Base-by-base conservation (phyloP, 257 asterid species). In the Oldenlandia corymbosa region DNA sequence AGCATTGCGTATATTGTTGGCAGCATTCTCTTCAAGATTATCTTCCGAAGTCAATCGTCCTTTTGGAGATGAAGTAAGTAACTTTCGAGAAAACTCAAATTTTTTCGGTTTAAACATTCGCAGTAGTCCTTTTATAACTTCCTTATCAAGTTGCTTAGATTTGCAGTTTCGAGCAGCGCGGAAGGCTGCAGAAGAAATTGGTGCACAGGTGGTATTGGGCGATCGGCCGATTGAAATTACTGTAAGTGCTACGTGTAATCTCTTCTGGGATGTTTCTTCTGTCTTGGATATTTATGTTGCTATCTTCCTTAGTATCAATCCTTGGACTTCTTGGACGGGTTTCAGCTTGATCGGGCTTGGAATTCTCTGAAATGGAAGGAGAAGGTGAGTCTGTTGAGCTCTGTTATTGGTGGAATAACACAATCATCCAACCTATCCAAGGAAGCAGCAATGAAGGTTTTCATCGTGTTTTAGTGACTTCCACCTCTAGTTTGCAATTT, bases 281-380 rank as follows among this genome's bases (percentile, higher is more conserved):
- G 23, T 21, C 24, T 23, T 13, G 50, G 2, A 10, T 5, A 30
- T 26, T 39, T 14, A 2, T 68, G 23, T 7, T 3, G 48, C 49
- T 31, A 20, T n/a, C 30, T 41, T 26, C 23, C 24, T 13, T 31
- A 27, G n/a, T n/a, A n/a, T n/a, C n/a, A n/a, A n/a, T n/a, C n/a
- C n/a, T n/a, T n/a, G n/a, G n/a, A n/a, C n/a, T n/a, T n/a, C n/a
- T n/a, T n/a, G n/a, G n/a, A n/a, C n/a, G n/a, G n/a, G n/a, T 74
- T 69, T 71, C 90, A 91, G 98, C 95, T 91, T 47, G 93, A 85
- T 72, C 83, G 93, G 75, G 95, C 98, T 10, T 91, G 98, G 98
- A 83, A 72, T 69, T 83, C 95, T 36, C 71, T 91, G 60, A 81
- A 65, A 51, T 81, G 87, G 95, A 80, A 82, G 63, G 98, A 91